Evolutionary conservation across 2,329 filamentous ascomycete species (phyloP).

Genomic region (Penicillium occitanis): DNA sequence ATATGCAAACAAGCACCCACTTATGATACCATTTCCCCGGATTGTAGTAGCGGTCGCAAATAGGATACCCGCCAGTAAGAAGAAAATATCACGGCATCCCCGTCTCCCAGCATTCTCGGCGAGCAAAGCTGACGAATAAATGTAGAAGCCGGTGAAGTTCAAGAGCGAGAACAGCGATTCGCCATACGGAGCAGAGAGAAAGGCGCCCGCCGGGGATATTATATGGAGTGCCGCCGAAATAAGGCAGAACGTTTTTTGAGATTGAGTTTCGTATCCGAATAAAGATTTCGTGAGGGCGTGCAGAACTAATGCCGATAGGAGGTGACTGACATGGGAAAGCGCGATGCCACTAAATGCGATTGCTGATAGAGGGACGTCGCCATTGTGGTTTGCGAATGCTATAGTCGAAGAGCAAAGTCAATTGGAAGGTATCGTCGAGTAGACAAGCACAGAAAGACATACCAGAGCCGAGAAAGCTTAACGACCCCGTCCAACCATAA

Average conservation of each 20-base stretch:
- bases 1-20: conserved; percentile 71
- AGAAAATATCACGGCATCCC: conserved; percentile 45
- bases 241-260: conserved; percentile 48
- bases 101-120: conserved; percentile 32
- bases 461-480: conserved; percentile 42
- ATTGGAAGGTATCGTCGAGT: neutral
- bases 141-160: conserved; percentile 69
- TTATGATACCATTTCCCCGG: conserved; percentile 83
- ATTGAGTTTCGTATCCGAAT: conserved; percentile 41
- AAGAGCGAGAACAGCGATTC: conserved; percentile 78
- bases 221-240: conserved; percentile 73
- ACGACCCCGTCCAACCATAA: conserved; percentile 52
- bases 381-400: neutral
- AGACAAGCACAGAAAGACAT: conserved; percentile 20
- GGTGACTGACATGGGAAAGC: conserved; percentile 73
- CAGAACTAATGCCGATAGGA: conserved; percentile 70
- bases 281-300: conserved; percentile 64
- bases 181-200: conserved; percentile 81
- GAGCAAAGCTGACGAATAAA: conserved; percentile 58
- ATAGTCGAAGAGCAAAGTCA: neutral
- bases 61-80: conserved; percentile 63
- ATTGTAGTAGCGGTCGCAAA: conserved; percentile 74
- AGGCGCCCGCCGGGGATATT: conserved; percentile 82
- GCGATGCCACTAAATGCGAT: conserved; percentile 52
- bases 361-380: neutral